These are phyloP conservation scores for Scleroderma citrinum DNA, from an alignment of 768 basidiomycete genomes.

Conservation along the genomic window DNA sequence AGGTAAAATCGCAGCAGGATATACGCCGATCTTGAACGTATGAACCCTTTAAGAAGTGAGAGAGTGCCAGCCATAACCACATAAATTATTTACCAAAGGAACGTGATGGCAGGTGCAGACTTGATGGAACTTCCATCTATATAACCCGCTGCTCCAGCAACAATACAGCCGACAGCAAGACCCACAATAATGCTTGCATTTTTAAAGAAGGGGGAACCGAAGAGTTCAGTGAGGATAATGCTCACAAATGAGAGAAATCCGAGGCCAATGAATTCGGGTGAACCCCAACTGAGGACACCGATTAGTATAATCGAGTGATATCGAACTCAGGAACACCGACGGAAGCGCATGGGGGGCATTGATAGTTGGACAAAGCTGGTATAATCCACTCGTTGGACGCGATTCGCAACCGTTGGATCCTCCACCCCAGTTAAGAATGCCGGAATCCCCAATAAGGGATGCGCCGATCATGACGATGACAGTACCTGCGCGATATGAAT, in stretches of 20 bases:
- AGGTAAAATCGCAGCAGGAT: constrained; percentile 62
- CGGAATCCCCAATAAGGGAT: constrained; percentile 67
- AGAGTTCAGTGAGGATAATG: constrained; percentile 75
- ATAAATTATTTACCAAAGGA: constrained; percentile 51
- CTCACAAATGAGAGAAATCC: constrained; percentile 78
- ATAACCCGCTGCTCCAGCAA: constrained; percentile 74
- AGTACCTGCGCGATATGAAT: constrained; percentile 39
- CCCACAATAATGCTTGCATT: constrained; percentile 76
- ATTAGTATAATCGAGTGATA: not conserved
- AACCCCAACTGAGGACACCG: constrained; percentile 53
- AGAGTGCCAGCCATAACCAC: not conserved
- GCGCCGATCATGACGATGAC: constrained; percentile 80
- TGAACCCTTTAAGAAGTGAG: constrained; percentile 45
- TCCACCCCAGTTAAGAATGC: constrained; percentile 79
- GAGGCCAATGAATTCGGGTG: constrained; percentile 78
- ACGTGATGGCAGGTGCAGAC: constrained; percentile 71
- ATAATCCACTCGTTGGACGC: constrained; percentile 61
- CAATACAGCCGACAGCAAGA: constrained; percentile 71
- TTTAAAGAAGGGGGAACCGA: constrained; percentile 81
- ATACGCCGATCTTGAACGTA: constrained; percentile 70
- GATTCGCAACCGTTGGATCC: constrained; percentile 66
- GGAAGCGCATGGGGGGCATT: constrained; percentile 63
- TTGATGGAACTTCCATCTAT: constrained; percentile 62
- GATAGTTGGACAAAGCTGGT: constrained; percentile 66
- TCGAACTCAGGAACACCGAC: constrained; percentile 26